Base-by-base conservation (phyloP, 192 early-diverging fungal genomes). In the Backusella macrospora region DNA sequence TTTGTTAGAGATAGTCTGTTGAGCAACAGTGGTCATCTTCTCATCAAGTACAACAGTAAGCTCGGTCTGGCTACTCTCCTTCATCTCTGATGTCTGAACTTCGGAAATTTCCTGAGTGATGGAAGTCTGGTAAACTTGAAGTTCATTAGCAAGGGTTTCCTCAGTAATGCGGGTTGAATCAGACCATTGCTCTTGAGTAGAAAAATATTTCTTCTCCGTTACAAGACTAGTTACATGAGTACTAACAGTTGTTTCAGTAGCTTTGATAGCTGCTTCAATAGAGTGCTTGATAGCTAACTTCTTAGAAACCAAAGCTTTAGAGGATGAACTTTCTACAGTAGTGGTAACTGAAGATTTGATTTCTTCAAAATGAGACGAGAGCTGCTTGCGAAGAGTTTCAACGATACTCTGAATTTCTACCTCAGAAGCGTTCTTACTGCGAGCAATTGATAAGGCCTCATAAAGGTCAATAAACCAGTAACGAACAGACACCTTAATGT, bases 381-480 rank as follows among this genome's bases (percentile, higher is more conserved):
- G 62, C 16, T 67, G 37, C 34, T 74, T 26, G 7, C 65, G 45
- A 34, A 40, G 44, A 21, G 15, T 18, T 16, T 44, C 5, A 23
- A 74, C 49, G 26, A 68, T 42, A 26, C 7, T 8, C 37, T 67
- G 7, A 59, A 74, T 49, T 55, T 74, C 73, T 29, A 55, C 73
- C 3, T 67, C 46, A 37, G 73, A 74, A 42, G 65, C 38, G n/a
- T 47, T 65, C 6, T 37, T 62, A 2, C 43, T 26, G 48, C 68
- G 67, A 29, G 47, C 68, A 29, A n/a, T 34, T 5, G 29, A 29
- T 16, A 70, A 52, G 21, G 26, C 18, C 18, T 37, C 16, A n/a
- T 62, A 67, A 15, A 74, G 29, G 16, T 23, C 38, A 37, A 62
- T 62, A n/a, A 74, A 16, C 73, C 73, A 74, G 64, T 68, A 62